Base-by-base conservation (phyloP, 129 eudicot genomes). In the Sambucus nigra region DNA sequence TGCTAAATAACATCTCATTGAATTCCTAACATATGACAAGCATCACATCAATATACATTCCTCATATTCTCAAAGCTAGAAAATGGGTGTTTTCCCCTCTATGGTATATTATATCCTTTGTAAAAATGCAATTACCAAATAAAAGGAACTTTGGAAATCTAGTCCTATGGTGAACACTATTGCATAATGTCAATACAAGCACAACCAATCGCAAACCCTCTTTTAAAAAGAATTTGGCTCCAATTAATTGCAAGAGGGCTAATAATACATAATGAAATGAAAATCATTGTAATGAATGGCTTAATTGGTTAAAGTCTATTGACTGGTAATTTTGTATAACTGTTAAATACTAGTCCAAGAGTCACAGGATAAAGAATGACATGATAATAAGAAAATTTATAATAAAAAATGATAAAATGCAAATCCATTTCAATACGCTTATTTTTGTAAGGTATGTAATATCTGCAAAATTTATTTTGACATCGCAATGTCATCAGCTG, bases 401-500 rank as follows among this genome's bases (percentile, higher is more conserved):
- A 58, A 31, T 60, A 53, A 72, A 47, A 20, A 14, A 42, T 15
- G 28, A 47, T 20, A 32, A 39, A 14, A 26, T 26, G 42, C 6
- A 18, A 53, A 26, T 17, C 20, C 12, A 53, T 47, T 58, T 17
- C 60, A 23, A 7, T 5, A 32, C n/a, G n/a, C 46, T 40, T 7
- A 40, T n/a, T 29, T 40, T 23, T 40, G 10, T 25, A 42, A 25
- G 33, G 59, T 17, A 8, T 6, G 1, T 39, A 21, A 4, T 69
- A 85, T 95, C 99, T 91, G 99, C 69, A 91, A 86, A 62, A 86
- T 92, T 27, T 96, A 92, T 57, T 92, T 92, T 19, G 96, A 77
- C 99, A 92, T 92, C 44, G 99, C 95, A 13, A 86, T 47, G n/a
- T 89, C 91, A 75, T 92, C 99, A 19, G 86, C 94, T 0, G 99